These are phyloP conservation scores for Scleromitrula shiraiana DNA, from an alignment of 2,329 filamentous ascomycete species.

Conservation along the genomic window DNA sequence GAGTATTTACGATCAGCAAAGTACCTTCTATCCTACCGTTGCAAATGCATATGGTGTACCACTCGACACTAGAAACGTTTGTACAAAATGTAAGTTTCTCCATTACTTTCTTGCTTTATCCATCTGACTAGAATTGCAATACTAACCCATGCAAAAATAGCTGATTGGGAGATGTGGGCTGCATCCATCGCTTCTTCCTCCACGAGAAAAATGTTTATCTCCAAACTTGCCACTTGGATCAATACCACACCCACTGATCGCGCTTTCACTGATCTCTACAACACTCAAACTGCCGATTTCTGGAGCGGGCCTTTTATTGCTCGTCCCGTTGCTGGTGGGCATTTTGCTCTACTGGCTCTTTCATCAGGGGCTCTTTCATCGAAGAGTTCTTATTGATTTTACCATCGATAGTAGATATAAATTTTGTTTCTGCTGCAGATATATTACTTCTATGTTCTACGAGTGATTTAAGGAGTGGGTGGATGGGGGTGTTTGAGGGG, in stretches of 20 bases:
- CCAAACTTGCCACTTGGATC: constrained; percentile 65
- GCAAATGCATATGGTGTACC: constrained; percentile 71
- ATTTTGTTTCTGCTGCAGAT: no score
- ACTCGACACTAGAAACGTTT: constrained; percentile 72
- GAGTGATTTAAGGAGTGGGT: no score
- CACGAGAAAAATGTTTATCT: constrained; percentile 59
- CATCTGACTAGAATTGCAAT: not conserved
- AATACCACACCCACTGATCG: constrained; percentile 63
- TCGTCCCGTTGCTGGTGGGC: constrained; percentile 69
- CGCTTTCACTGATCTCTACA: constrained; percentile 71
- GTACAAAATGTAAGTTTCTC: constrained; percentile 55
- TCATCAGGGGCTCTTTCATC: not conserved
- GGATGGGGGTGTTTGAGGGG: no score
- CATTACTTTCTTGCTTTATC: not conserved
- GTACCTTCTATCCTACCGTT: constrained; percentile 64
- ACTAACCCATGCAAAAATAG: constrained; percentile 1
- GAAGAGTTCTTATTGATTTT: no score
- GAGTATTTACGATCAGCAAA: constrained; percentile 70
- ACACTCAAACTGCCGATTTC: constrained; percentile 61
- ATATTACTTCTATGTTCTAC: no score
- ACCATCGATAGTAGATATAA: no score
- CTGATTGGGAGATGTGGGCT: constrained; percentile 77
- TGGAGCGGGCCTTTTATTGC: constrained; percentile 31
- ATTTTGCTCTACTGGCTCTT: constrained; percentile 66
- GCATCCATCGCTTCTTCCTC: constrained; percentile 62